phyloP scores from a whole-genome alignment of 1,284 basidiomycete species.

The Xerocomus cyaneibrunnescens region DNA sequence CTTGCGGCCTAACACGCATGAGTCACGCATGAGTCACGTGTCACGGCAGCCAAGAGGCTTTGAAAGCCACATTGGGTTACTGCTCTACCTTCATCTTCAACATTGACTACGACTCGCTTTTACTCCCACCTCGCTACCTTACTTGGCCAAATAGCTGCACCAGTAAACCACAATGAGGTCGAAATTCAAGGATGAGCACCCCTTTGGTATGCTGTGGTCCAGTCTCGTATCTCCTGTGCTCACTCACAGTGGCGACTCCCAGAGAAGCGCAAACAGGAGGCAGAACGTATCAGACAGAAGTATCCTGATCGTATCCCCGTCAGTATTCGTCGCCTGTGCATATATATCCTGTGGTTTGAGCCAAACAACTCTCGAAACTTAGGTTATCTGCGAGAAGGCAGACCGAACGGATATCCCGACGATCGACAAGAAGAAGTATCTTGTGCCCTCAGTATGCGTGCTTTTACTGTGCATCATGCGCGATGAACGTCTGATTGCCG shows the following conservation, averaged over 20 bases:
- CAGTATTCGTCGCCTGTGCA: conserved; percentile 36
- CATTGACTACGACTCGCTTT: conserved; percentile 36
- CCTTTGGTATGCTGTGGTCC: conserved; percentile 71
- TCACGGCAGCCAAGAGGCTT: conserved; percentile 37
- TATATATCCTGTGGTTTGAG: conserved; percentile 14
- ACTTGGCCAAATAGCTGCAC: background rate
- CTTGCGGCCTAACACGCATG: conserved; percentile 9
- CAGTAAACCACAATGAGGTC: conserved; percentile 68
- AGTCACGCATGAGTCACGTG: conserved; percentile 35
- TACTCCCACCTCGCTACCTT: conserved; percentile 7
- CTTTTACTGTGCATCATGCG: conserved; percentile 2
- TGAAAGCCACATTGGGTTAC: conserved; percentile 30
- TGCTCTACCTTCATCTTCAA: conserved; percentile 31
- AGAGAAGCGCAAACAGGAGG: conserved; percentile 99
- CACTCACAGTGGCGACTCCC: conserved; percentile 24
- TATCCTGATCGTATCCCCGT: conserved; percentile 99
- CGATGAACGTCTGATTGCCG: conserved; percentile 23
- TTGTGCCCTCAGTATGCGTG: conserved; percentile 86
- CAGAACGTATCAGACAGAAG: conserved; percentile 96
- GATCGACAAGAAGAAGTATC: conserved; percentile 99
- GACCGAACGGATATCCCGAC: conserved; percentile 98
- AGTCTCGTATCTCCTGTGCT: conserved; percentile 27
- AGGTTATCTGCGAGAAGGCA: conserved; percentile 99
- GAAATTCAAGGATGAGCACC: conserved; percentile 99
- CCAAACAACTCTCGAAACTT: conserved; percentile 20